phyloP scores from a whole-genome alignment of 768 basidiomycete species.

The Dictyophora rubrovolvata region DNA sequence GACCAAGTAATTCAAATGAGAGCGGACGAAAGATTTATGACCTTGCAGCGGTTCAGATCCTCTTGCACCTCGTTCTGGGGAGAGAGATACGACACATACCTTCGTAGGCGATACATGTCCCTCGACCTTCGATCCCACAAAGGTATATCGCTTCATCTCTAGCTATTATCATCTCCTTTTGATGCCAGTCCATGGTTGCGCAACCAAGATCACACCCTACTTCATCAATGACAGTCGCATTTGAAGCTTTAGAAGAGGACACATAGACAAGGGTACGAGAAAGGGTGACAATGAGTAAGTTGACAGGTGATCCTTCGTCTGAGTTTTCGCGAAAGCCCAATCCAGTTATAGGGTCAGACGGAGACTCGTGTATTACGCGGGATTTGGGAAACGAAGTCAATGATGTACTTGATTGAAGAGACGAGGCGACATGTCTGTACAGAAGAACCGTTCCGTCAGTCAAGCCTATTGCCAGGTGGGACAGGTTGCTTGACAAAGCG shows the following conservation, averaged over 20 bases:
- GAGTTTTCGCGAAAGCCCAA: constrained; percentile 74
- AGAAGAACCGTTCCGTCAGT: constrained; percentile 89
- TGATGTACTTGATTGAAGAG: constrained; percentile 59
- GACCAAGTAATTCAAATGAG: constrained; percentile 75
- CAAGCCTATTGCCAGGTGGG: constrained; percentile 87
- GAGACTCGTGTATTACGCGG: constrained; percentile 71
- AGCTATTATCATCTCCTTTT: constrained; percentile 72
- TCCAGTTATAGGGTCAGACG: constrained; percentile 84
- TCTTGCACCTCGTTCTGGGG: constrained; percentile 1
- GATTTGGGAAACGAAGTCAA: constrained; percentile 78
- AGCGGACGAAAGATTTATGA: constrained; percentile 66
- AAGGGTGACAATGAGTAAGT: constrained; percentile 83
- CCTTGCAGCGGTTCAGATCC: constrained; percentile 30
- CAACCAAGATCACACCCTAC: constrained; percentile 80
- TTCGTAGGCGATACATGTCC: constrained; percentile 85
- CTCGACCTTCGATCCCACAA: constrained; percentile 71
- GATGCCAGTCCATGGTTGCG: constrained; percentile 65
- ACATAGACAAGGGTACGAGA: constrained; percentile 71
- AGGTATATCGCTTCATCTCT: constrained; percentile 87
- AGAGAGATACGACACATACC: constrained; percentile 33
- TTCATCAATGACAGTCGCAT: constrained; percentile 71
- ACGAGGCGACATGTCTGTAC: constrained; percentile 87
- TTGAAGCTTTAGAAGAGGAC: constrained; percentile 53
- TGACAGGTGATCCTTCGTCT: constrained; percentile 31
- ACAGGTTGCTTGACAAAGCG: constrained; percentile 65